Percentiles rank a stretch among this genome's conserved stretches.
These are phyloP conservation scores for Exophiala dermatitidis DNA, from an alignment of 2,329 filamentous ascomycete species.

Conservation along the genomic window DNA sequence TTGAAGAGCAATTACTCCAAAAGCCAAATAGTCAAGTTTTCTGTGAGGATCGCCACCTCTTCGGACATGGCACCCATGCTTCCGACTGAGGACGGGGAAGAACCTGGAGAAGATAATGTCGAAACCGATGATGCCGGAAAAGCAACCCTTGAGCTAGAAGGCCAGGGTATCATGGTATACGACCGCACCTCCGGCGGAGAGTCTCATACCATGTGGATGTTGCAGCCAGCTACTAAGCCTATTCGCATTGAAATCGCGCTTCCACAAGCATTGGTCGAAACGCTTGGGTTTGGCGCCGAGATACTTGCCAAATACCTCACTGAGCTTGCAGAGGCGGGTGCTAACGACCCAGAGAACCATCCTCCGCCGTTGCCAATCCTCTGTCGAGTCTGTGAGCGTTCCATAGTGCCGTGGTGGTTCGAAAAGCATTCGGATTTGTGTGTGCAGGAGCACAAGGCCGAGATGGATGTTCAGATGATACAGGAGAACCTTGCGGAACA, in stretches of 20 bases:
- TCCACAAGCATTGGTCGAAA: constrained; percentile 80
- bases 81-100: constrained; percentile 31
- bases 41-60: constrained; percentile 60
- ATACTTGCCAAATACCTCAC: constrained; percentile 91
- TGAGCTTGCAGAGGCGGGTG: constrained; percentile 72
- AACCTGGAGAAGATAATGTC: constrained; percentile 30
- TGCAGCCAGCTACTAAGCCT: constrained; percentile 79
- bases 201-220: constrained; percentile 96
- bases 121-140: constrained; percentile 14
- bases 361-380: constrained; percentile 77
- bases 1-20: constrained; percentile 90
- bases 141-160: constrained; percentile 68
- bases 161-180: constrained; percentile 97
- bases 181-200: constrained; percentile 78
- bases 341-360: constrained; percentile 66
- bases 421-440: constrained; percentile 98
- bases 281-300: constrained; percentile 87
- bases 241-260: constrained; percentile 95
- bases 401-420: constrained; percentile 99
- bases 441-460: constrained; percentile 87
- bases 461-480: constrained; percentile 95
- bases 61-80: constrained; percentile 52
- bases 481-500: constrained; percentile 91
- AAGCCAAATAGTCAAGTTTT: constrained; percentile 82
- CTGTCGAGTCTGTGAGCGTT: constrained; percentile 93